Conservation (phyloP, 1,284 basidiomycete genomes). For the Ceratobasidium sp. region DNA sequence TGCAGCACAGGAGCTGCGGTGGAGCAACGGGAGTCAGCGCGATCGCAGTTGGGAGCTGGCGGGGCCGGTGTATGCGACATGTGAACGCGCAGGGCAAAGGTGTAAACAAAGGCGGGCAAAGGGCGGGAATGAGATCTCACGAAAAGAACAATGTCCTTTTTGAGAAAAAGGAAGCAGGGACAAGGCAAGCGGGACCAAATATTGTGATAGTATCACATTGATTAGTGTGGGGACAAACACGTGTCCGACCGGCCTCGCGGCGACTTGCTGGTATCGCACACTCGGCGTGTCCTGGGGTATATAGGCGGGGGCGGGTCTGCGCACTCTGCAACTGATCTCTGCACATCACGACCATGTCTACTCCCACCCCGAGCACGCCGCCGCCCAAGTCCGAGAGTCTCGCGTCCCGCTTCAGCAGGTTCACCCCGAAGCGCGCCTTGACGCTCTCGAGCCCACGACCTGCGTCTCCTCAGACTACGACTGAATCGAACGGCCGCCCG, state of each 20-base stretch:
- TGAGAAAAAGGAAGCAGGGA: slow-evolving; percentile 2
- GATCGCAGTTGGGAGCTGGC: slow-evolving; percentile 7
- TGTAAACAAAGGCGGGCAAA: slow-evolving; percentile 24
- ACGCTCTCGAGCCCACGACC: neutral
- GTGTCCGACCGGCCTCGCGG: slow-evolving; percentile 19
- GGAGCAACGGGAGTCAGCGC: neutral
- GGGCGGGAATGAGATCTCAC: slow-evolving; percentile 4
- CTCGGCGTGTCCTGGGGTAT: neutral
- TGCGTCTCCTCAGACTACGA: neutral
- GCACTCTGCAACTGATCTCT: slow-evolving; percentile 11
- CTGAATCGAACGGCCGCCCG: slow-evolving; percentile 3
- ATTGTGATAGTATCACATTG: slow-evolving; percentile 3
- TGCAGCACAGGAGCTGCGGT: slow-evolving; percentile 28
- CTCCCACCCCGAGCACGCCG: slow-evolving; percentile 3
- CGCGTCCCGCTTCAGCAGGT: slow-evolving; percentile 14
- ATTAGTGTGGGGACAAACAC: slow-evolving; percentile 13
- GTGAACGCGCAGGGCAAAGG: no score
- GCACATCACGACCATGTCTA: slow-evolving; percentile 34
- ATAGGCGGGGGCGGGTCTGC: neutral
- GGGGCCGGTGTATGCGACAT: no score
- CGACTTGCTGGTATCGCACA: slow-evolving; percentile 1
- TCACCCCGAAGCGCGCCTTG: slow-evolving; percentile 19
- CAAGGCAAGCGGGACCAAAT: neutral
- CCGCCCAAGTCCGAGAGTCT: slow-evolving; percentile 5
- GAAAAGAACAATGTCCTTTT: neutral